Evolutionary conservation across 2,329 filamentous ascomycete genomes (phyloP).

Genomic region (Raffaelea arxii): DNA sequence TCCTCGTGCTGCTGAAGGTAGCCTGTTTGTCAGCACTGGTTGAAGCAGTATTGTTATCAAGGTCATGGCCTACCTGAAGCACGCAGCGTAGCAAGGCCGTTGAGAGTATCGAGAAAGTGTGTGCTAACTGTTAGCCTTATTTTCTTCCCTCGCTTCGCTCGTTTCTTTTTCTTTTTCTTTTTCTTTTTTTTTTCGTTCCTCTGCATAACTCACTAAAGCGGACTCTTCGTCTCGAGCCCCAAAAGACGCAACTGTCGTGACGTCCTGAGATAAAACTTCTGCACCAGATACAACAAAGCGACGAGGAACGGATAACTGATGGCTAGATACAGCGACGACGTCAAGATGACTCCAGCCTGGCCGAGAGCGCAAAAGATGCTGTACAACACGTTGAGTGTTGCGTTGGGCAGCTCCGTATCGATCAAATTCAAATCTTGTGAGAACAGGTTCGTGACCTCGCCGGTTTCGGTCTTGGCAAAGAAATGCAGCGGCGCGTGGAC

Average conservation of each 20-base stretch:
- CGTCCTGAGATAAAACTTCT: conserved; percentile 45
- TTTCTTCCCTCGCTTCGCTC: too few species aligned
- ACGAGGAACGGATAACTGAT: conserved; percentile 37
- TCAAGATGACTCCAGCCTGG: neutral
- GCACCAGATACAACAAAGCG: conserved; percentile 33
- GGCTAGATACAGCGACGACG: conserved; percentile 26
- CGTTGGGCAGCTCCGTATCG: conserved; percentile 26
- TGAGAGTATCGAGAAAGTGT: conserved; percentile 34
- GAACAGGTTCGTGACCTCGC: conserved; percentile 32
- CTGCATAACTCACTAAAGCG: conserved; percentile 26
- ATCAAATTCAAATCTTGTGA: conserved; percentile 34
- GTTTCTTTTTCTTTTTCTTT: neutral
- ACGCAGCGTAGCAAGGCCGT: conserved; percentile 37
- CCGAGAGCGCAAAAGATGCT: conserved; percentile 22
- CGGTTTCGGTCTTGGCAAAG: conserved; percentile 30
- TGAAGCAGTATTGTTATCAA: too few species aligned
- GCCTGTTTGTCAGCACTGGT: too few species aligned
- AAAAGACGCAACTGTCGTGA: conserved; percentile 47
- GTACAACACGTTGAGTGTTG: conserved; percentile 19
- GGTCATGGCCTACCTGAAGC: too few species aligned
- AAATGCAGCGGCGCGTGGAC: conserved; percentile 29
- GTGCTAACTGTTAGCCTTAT: conserved; percentile 9
- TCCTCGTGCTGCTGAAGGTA: too few species aligned
- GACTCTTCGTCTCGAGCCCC: conserved; percentile 48
- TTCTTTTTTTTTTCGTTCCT: neutral